Evolutionary conservation across 768 basidiomycete species (phyloP).

Genomic region (Lactarius sanguifluus): DNA sequence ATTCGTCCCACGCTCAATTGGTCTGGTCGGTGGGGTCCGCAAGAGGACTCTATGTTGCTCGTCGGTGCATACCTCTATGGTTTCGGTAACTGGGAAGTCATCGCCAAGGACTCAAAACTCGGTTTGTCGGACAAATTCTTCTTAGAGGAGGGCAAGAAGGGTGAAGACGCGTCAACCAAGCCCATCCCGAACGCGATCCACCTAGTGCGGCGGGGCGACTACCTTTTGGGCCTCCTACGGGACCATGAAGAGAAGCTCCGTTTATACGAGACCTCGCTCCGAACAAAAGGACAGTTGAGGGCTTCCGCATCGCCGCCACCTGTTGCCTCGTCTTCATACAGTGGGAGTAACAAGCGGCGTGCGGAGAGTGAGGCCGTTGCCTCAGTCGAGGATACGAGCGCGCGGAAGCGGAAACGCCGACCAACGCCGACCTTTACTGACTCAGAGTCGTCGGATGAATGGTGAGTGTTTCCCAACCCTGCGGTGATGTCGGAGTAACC

Average conservation of each 20-base stretch:
- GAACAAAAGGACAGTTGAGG: slow-evolving; percentile 68
- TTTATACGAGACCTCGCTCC: slow-evolving; percentile 80
- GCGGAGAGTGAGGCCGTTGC: slow-evolving; percentile 85
- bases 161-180: slow-evolving; percentile 76
- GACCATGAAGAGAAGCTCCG: slow-evolving; percentile 91
- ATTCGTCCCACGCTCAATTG: slow-evolving; percentile 94
- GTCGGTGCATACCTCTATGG: slow-evolving; percentile 93
- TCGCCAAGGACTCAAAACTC: slow-evolving; percentile 84
- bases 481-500: slow-evolving; percentile 18
- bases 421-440: slow-evolving; percentile 98
- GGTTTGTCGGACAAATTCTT: slow-evolving; percentile 92
- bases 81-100: slow-evolving; percentile 96
- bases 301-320: slow-evolving; percentile 76
- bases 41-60: slow-evolving; percentile 92
- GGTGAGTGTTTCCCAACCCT: slow-evolving; percentile 49
- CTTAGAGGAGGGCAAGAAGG: slow-evolving; percentile 96
- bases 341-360: slow-evolving; percentile 64
- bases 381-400: slow-evolving; percentile 69
- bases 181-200: slow-evolving; percentile 98
- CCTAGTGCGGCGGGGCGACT: slow-evolving; percentile 95
- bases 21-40: slow-evolving; percentile 92
- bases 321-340: slow-evolving; percentile 65
- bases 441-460: slow-evolving; percentile 89
- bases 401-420: slow-evolving; percentile 81
- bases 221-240: slow-evolving; percentile 76